A percentile compares a stretch with the other conserved stretches of the same genome.
Evolutionary conservation across 2,329 filamentous ascomycete species (phyloP).

Genomic region (Harringtonia aguacate): DNA sequence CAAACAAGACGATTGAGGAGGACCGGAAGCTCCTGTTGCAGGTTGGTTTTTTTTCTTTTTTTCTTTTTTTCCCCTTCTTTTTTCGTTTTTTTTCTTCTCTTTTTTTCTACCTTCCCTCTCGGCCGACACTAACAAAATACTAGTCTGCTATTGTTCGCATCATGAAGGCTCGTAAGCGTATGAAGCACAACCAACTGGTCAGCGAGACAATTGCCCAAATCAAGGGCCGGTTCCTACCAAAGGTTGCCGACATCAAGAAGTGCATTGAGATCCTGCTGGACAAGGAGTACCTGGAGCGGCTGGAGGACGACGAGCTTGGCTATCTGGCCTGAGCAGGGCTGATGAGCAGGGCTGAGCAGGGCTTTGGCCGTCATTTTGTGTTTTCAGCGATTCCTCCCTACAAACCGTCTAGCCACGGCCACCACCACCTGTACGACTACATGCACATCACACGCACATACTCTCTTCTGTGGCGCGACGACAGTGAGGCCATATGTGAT

Average conservation of each 20-base stretch:
- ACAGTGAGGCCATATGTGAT: too few species aligned
- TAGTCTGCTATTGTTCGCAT: constrained; percentile 97
- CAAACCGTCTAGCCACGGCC: too few species aligned
- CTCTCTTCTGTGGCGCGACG: too few species aligned
- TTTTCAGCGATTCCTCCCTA: background rate
- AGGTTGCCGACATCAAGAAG: constrained; percentile 96
- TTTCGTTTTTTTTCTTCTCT: background rate
- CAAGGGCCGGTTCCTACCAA: constrained; percentile 82
- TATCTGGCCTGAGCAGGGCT: constrained; percentile 64
- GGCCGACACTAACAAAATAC: constrained; percentile 8
- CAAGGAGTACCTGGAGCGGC: constrained; percentile 95
- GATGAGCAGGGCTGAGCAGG: too few species aligned
- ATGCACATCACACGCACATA: too few species aligned
- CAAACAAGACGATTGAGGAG: constrained; percentile 98
- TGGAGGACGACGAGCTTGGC: constrained; percentile 88
- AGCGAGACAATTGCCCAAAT: constrained; percentile 95
- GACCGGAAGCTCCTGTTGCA: constrained; percentile 93
- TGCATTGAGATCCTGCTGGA: constrained; percentile 97
- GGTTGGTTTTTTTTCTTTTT: constrained; percentile 45
- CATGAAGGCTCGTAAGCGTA: constrained; percentile 98
- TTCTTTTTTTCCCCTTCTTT: constrained; percentile 1
- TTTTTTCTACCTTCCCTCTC: background rate
- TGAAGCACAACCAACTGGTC: constrained; percentile 94
- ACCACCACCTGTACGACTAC: too few species aligned
- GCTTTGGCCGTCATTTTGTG: background rate